These are phyloP conservation scores for Myrmaecium sp. DNA, from an alignment of 2,329 filamentous ascomycete genomes.

Conservation along the genomic window DNA sequence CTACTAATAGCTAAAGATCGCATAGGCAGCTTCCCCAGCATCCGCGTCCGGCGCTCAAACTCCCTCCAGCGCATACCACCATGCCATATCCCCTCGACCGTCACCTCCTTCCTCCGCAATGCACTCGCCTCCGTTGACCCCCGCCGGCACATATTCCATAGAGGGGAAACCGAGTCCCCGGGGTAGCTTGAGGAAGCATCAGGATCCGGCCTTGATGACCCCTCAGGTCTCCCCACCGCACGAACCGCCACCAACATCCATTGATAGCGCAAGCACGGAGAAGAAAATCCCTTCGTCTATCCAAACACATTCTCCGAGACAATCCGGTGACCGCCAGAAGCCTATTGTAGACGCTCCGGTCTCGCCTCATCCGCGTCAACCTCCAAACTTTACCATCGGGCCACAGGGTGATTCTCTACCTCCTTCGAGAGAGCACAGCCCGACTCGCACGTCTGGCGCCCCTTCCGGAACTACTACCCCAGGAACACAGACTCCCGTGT, in stretches of 20 bases:
- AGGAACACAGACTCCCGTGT: constrained; percentile 38
- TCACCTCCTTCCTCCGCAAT: constrained; percentile 54
- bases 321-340: constrained; percentile 17
- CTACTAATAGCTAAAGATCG: no score
- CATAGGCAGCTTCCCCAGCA: constrained; percentile 31
- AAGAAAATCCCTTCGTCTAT: no score
- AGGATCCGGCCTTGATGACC: constrained; percentile 35
- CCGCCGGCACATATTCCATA: constrained; percentile 53
- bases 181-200: constrained; percentile 19
- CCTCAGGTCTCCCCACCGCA: constrained; percentile 39
- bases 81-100: constrained; percentile 45
- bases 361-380: constrained; percentile 29
- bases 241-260: constrained; percentile 32
- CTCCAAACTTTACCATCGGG: constrained; percentile 39
- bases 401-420: constrained; percentile 36
- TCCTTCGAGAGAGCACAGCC: constrained; percentile 40
- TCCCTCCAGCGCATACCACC: constrained; percentile 27
- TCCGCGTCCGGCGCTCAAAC: constrained; percentile 28
- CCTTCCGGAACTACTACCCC: constrained; percentile 24
- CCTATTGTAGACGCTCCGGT: constrained; percentile 14
- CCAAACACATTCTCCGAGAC: no score
- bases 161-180: constrained; percentile 26
- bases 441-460: constrained; percentile 42
- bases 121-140: constrained; percentile 80
- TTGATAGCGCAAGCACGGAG: constrained; percentile 23